Evolutionary conservation across 345 rosid genomes (phyloP), one percentile per base, ranked within the genome.

Genomic region (Alliaria petiolata): DNA sequence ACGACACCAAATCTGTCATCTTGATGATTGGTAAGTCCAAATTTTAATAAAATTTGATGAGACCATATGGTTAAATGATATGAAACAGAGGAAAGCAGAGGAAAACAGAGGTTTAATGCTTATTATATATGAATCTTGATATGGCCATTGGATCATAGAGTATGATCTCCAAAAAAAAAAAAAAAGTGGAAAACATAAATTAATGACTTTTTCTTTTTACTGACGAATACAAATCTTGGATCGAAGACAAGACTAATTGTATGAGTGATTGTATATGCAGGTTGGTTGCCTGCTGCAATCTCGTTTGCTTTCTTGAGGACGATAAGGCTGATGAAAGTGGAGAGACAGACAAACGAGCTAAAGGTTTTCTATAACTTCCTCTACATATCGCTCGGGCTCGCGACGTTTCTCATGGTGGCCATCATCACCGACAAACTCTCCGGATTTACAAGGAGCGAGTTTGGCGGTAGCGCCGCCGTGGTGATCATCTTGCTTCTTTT

Each of bases 261-360:
- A 31, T 62, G 75, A 51, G 15, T 61, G 38, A 20, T 57, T 55
- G 53, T 20, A 31, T n/a, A 40, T 40, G 3, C 26, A 77, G 80
- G 76, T 71, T 85, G 83, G 85, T 83, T 85, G 28, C 84, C 84
- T 0, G 74, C 85, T 13, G 79, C 81, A 14, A 43, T 85, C 26
- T 79, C 87, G 19, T 62, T 83, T 52, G 63, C 77, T 15, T 80
- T 83, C 50, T 81, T 85, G 25, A 65, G 66, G 30, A 76, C 83
- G 1, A 71, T 83, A 65, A 76, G 83, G 76, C 67, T 81, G 8
- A 76, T 80, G 70, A 81, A 78, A 57, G 71, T 70, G 0, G 65
- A 49, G 39, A 72, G 79, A 8, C 84, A 80, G 14, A 62, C 19
- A 16, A 59, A 78, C 9, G 83, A 81, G 74, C 66, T 81, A 52